Conservation (phyloP, 2,329 filamentous ascomycete species). For the Colletotrichum sp. region DNA sequence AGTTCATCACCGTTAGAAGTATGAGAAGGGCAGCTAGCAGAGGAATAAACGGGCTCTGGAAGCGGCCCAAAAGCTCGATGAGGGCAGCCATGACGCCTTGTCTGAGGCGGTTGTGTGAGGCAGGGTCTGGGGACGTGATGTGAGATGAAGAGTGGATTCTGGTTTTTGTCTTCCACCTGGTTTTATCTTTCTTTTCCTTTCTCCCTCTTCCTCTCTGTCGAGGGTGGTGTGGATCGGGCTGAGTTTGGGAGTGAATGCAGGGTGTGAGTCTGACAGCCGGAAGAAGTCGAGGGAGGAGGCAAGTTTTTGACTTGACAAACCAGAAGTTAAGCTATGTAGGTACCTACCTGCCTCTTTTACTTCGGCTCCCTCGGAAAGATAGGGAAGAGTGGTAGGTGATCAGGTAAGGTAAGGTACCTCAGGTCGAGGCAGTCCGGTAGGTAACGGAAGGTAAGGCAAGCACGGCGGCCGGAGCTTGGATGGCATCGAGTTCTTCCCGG, state of each 20-base stretch:
- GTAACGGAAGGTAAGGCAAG: not conserved
- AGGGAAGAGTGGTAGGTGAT: not conserved
- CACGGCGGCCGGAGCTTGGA: not conserved
- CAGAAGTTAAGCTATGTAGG: not conserved
- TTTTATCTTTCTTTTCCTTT: not conserved
- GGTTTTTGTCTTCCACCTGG: not conserved
- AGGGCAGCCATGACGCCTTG: conserved; percentile 1
- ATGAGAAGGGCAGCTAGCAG: conserved; percentile 5
- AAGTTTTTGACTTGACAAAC: conserved; percentile 28
- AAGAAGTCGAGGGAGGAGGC: conserved; percentile 24
- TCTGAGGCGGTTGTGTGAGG: not conserved
- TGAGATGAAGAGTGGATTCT: not conserved
- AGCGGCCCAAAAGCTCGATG: not conserved
- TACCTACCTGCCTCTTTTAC: not conserved
- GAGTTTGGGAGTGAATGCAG: not conserved
- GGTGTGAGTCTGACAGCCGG: not conserved
- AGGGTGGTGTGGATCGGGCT: not conserved
- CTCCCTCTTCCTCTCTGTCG: not conserved
- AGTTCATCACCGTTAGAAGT: conserved; percentile 12
- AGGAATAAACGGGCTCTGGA: not conserved
- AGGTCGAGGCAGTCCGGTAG: no score
- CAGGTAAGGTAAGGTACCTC: not conserved
- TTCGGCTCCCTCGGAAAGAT: not conserved
- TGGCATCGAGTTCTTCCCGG: not conserved
- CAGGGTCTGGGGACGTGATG: not conserved